A percentile compares a stretch with the other conserved stretches of the same genome.
Evolutionary conservation across 2,329 filamentous ascomycete species (phyloP).

Genomic region (Sarocladiaceae sp.): DNA sequence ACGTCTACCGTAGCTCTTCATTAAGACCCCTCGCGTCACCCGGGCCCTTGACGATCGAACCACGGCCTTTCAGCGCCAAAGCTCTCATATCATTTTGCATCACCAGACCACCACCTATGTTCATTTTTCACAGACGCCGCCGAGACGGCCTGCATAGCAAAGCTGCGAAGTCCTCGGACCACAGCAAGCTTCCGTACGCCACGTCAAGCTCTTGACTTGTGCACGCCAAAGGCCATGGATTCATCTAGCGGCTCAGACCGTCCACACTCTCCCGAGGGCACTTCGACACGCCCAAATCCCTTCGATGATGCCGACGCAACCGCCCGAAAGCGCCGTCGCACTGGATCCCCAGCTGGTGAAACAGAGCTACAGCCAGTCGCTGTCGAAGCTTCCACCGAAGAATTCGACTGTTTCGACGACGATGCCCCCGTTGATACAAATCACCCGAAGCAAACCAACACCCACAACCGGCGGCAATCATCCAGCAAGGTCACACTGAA

Average conservation of each 20-base stretch:
- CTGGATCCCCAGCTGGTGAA: constrained; percentile 22
- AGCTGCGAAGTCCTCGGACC: constrained; percentile 43
- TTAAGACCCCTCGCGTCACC: too few relatives aligned
- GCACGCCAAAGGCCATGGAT: constrained; percentile 35
- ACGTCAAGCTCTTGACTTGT: constrained; percentile 28
- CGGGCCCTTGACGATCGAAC: too few relatives aligned
- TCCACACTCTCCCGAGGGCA: constrained; percentile 56
- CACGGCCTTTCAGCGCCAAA: background rate
- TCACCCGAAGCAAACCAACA: background rate
- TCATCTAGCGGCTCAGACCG: constrained; percentile 49
- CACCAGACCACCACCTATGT: constrained; percentile 42
- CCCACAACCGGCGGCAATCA: background rate
- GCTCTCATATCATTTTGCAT: too few relatives aligned
- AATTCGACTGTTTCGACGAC: background rate
- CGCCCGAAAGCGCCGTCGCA: constrained; percentile 56
- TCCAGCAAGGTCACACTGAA: constrained; percentile 58
- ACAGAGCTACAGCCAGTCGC: background rate
- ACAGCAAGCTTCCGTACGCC: constrained; percentile 19
- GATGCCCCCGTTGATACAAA: background rate
- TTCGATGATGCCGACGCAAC: constrained; percentile 53
- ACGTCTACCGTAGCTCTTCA: too few relatives aligned
- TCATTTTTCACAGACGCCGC: constrained; percentile 47
- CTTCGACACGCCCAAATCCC: constrained; percentile 56
- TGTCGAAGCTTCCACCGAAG: background rate
- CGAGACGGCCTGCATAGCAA: constrained; percentile 45